Evolutionary conservation across 768 basidiomycete species (phyloP).

Genomic region (Panaeolus cyanescens): DNA sequence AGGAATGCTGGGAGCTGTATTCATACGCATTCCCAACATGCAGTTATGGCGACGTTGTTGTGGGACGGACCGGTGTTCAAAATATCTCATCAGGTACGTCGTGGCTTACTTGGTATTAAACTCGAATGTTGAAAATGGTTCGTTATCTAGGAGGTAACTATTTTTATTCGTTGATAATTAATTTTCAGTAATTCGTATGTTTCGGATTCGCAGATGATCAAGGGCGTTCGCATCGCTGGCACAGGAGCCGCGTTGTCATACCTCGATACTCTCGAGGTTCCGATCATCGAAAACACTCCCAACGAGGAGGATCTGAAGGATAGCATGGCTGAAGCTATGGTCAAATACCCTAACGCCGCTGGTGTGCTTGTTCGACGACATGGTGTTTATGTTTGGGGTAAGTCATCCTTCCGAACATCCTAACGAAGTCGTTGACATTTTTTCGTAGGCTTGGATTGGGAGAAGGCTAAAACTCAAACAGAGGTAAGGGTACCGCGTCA

Average conservation of each 20-base stretch:
- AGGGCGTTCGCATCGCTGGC: slow-evolving; percentile 79
- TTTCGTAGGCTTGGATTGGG: slow-evolving; percentile 66
- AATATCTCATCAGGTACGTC: slow-evolving; percentile 78
- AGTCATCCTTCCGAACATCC: slow-evolving; percentile 5
- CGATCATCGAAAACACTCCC: slow-evolving; percentile 91
- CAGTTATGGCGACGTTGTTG: slow-evolving; percentile 84
- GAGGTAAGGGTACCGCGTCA: slow-evolving; percentile 47
- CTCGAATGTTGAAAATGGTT: slow-evolving; percentile 5
- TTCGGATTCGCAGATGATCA: slow-evolving; percentile 81
- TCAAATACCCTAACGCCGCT: slow-evolving; percentile 74
- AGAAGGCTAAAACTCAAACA: slow-evolving; percentile 87
- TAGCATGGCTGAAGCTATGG: slow-evolving; percentile 87
- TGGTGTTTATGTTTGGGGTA: slow-evolving; percentile 88
- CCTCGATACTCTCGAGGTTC: slow-evolving; percentile 81
- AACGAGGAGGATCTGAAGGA: slow-evolving; percentile 88
- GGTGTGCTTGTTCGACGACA: slow-evolving; percentile 78
- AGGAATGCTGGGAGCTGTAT: slow-evolving; percentile 84
- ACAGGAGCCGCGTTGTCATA: slow-evolving; percentile 78
- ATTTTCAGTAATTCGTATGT: neutral
- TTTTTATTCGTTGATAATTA: neutral
- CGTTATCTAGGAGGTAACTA: slow-evolving; percentile 41
- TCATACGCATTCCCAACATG: slow-evolving; percentile 90
- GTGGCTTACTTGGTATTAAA: slow-evolving; percentile 1
- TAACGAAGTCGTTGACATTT: slow-evolving; percentile 4
- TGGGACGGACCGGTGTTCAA: slow-evolving; percentile 71